Evolutionary conservation across 768 basidiomycete species (phyloP), one percentile per base, ranked within the genome.

Genomic region (Leccinum ochraceum): DNA sequence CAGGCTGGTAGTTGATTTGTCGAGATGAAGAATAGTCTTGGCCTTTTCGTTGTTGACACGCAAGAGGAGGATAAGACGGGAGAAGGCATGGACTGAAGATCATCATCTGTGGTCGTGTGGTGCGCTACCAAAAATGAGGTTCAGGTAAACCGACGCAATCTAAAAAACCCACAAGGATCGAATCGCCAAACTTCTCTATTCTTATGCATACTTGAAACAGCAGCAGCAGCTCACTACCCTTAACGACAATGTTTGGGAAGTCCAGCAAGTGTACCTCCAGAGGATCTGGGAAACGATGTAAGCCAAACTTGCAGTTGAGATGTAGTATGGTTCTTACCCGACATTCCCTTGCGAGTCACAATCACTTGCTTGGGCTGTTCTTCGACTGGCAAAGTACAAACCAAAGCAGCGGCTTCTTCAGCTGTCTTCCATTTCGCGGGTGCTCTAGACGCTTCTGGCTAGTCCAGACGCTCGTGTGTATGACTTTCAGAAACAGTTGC

Each of bases 201-300:
- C 98, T 98, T 92, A 99, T 95, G 67, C 95, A 96, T 14, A 96
- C 96, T 77, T 98, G 96, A 95, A 99, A 99, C 0, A 96, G 97
- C 59, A 98, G 79, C 69, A 98, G 97, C 53, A 99, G 80, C 74
- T 99, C 97, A 66, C 92, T 95, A 60, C 97, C 97, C 79, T 98
- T 98, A 82, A 99, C 98, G 76, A 99, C 97, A 66, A 99, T 99
- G 77, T 99, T 99, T 54, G 97, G 97, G 89, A 99, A 99, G 78
- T 99, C 97, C 63, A 99, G 88, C 74, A 98, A 85, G 74, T 98
- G 97, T 60, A 98, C 97, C 81, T 98, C 97, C 57, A 98, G 86
- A 42, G 93, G 92, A 75, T 94, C 91, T 90, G 62, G 20, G 20
- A 50, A 4, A 62, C 36, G 5, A 42, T 60, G 58, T 59, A 53